A percentile compares a stretch with the other conserved stretches of the same genome.
Evolutionary conservation across 441 rosid genomes (phyloP).

Genomic region (Viola pubescens): DNA sequence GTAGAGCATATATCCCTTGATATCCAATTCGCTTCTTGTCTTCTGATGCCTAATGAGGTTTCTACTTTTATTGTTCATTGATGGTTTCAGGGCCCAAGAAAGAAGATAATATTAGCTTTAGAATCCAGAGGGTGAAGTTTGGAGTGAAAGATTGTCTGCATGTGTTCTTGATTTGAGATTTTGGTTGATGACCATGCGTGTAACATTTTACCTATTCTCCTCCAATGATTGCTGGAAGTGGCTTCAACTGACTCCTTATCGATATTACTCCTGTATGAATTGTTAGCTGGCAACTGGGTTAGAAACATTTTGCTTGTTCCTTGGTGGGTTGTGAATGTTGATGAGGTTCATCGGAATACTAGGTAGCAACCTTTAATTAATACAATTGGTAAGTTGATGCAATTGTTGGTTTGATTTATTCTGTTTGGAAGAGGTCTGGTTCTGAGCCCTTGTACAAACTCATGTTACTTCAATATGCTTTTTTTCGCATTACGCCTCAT

Average conservation of each 20-base stretch:
- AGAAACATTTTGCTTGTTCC: not conserved
- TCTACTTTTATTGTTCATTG: conserved; percentile 2
- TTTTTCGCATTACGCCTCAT: too few relatives aligned
- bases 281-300: conserved; percentile 12
- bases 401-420: too few relatives aligned
- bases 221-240: conserved; percentile 7
- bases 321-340: not conserved
- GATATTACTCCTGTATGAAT: conserved; percentile 14
- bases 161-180: conserved; percentile 16
- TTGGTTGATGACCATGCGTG: conserved; percentile 21
- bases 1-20: not conserved
- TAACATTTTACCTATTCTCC: conserved; percentile 6
- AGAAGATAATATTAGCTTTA: conserved; percentile 84
- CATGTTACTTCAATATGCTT: too few relatives aligned
- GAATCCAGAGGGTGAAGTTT: conserved; percentile 50
- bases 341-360: too few relatives aligned
- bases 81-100: conserved; percentile 84
- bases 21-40: not conserved
- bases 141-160: conserved; percentile 2
- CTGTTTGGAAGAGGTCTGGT: too few relatives aligned
- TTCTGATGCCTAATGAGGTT: not conserved
- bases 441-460: too few relatives aligned
- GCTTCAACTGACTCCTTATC: conserved; percentile 17
- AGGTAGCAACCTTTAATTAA: too few relatives aligned
- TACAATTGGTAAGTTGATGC: too few relatives aligned